These are phyloP conservation scores for Euphrasia confusa DNA, from an alignment of 257 asterid species.

Conservation along the genomic window DNA sequence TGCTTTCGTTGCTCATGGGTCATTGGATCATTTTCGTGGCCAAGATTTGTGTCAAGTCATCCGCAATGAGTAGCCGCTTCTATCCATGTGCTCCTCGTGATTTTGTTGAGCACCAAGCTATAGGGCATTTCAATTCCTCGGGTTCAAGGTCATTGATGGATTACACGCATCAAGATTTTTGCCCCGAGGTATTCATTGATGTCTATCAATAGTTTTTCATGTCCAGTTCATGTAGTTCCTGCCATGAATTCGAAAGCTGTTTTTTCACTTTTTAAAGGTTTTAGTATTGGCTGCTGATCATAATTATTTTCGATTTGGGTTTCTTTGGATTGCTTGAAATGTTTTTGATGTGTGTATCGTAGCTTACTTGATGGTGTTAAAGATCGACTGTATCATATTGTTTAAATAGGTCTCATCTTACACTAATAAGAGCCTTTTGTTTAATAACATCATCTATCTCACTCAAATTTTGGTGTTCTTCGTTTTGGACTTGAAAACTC, in stretches of 20 bases:
- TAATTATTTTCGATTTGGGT: neutral
- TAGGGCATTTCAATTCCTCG: constrained; percentile 38
- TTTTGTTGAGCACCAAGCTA: constrained; percentile 20
- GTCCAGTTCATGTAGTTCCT: neutral
- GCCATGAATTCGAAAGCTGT: neutral
- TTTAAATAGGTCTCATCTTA: neutral
- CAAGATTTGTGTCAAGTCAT: constrained; percentile 77
- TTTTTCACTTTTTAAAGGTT: neutral
- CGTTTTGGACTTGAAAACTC: too few relatives aligned
- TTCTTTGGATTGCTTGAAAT: neutral
- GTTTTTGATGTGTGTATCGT: neutral
- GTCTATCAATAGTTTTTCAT: too few relatives aligned
- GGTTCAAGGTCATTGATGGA: constrained; percentile 38
- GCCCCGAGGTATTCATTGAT: constrained; percentile 54
- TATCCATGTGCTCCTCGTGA: constrained; percentile 64
- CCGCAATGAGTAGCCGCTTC: constrained; percentile 69
- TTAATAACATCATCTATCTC: neutral
- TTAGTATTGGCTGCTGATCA: too few relatives aligned
- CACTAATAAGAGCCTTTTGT: neutral
- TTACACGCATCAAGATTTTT: constrained; percentile 30
- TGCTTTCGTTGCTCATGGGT: constrained; percentile 87
- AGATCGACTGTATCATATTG: neutral
- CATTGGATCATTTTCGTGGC: constrained; percentile 79
- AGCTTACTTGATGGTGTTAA: neutral
- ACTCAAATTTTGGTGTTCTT: too few relatives aligned